These are phyloP conservation scores for Peziza echinospora DNA, from an alignment of 495 filamentous ascomycete species.

Conservation along the genomic window DNA sequence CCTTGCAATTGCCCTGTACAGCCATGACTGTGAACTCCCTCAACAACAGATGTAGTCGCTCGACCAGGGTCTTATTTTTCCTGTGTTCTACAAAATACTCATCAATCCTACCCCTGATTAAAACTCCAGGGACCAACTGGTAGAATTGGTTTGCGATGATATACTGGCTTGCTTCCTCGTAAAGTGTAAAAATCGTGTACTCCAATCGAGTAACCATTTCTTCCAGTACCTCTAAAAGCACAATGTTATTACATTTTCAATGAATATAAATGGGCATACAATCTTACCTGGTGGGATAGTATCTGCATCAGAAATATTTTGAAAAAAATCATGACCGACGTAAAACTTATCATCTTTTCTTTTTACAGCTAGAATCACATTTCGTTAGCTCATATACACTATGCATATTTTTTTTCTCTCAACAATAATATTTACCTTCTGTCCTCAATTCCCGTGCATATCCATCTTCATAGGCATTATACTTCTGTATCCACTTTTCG, in stretches of 20 bases:
- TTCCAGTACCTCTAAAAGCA: background rate
- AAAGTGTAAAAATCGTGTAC: background rate
- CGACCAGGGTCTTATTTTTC: background rate
- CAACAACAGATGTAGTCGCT: background rate
- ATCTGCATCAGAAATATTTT: background rate
- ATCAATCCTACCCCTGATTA: background rate
- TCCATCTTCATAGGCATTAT: too few species aligned
- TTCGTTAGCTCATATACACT: too few species aligned
- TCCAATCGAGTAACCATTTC: background rate
- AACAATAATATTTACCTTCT: too few species aligned
- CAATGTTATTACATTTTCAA: too few species aligned
- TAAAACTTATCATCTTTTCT: too few species aligned
- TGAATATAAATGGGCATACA: too few species aligned
- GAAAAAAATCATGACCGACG: background rate
- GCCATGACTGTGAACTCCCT: background rate
- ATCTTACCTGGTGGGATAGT: background rate
- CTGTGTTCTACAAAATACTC: background rate
- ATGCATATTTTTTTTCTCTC: too few species aligned
- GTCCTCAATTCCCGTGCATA: too few species aligned
- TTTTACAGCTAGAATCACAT: too few species aligned
- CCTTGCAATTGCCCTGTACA: background rate
- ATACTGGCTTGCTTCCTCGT: background rate
- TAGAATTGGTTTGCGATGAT: background rate
- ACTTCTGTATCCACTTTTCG: too few species aligned
- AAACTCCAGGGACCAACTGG: background rate